Evolutionary conservation across 805 yeast species (phyloP), one percentile per base, ranked within the genome.

Genomic region (Saccharomycopsis sp.): DNA sequence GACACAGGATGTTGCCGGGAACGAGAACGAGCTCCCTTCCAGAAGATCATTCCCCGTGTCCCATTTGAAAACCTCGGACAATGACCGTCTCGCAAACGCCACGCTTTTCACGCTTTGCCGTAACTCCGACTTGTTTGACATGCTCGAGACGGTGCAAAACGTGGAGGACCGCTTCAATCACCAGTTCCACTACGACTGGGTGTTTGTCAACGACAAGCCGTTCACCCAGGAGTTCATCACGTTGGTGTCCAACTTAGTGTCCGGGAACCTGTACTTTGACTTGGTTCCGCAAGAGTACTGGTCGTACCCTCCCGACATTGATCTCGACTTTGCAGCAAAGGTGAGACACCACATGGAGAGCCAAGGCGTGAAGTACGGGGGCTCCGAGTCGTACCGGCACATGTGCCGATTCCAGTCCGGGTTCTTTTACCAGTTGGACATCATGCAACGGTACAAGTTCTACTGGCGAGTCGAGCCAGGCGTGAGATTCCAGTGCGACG

Each of bases 381-480:
- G 68, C 42, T 68, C 80, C 9, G 79, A 73, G 49, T 69, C 88
- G 15, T 86, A 85, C 62, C 75, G 95, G 56, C 88, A 83, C 61
- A 84, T 87, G 94, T 86, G 95, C 61, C 72, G 96, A 51, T 87
- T 73, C 61, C 88, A 82, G 60, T 74, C 87, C 15, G 95, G 95
- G 0, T 80, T 80, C 58, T 80, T 85, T 65, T 84, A 76, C 73
- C 68, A 80, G 56, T 84, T 82, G 55, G 73, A 71, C 38, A 61
- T 77, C 36, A 54, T 86, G 61, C 63, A 68, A 45, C 72, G 75
- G 20, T 87, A 78, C 68, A 83, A 79, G 55, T 87, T 80, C 71
- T 85, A 84, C 68, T 87, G 95, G 96, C 77, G 95, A 60, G 88
- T 87, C 27, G 96, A 87, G 62, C 95, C 95, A 10, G 80, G 73